phyloP scores from a whole-genome alignment of 768 basidiomycete species.

The Daedalea quercina region DNA sequence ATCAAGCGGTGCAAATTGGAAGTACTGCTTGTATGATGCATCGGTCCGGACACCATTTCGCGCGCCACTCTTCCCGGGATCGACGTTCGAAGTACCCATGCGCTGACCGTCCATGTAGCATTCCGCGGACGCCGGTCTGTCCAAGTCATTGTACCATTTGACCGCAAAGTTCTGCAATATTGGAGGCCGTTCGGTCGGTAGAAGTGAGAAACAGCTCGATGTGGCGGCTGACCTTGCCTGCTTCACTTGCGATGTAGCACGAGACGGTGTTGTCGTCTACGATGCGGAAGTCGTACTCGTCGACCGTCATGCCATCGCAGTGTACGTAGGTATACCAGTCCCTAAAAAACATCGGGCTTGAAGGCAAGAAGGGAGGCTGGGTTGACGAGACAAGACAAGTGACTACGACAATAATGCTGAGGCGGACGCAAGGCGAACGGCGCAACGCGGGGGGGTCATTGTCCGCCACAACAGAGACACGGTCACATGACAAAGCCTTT shows the following conservation, averaged over 20 bases:
- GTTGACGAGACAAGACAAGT: background rate
- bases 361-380: background rate
- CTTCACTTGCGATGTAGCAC: conserved; percentile 12
- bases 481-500: too few species aligned
- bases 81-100: conserved; percentile 7
- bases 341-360: background rate
- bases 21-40: conserved; percentile 2
- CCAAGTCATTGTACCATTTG: conserved; percentile 10
- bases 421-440: too few species aligned
- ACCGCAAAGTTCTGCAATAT: conserved; percentile 6
- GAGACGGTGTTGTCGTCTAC: conserved; percentile 9
- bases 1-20: conserved; percentile 7
- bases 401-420: too few species aligned
- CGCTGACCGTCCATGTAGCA: conserved; percentile 12
- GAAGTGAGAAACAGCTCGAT: background rate
- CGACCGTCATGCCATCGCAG: conserved; percentile 11
- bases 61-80: conserved; percentile 3
- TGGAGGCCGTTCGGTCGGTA: background rate
- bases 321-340: conserved; percentile 12
- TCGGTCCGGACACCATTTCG: conserved; percentile 1
- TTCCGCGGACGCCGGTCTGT: conserved; percentile 6
- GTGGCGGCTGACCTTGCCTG: conserved; percentile 9
- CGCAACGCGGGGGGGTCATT: too few species aligned
- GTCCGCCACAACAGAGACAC: too few species aligned
- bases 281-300: conserved; percentile 7